Evolutionary conservation across 768 basidiomycete species (phyloP), one percentile per base, ranked within the genome.

Genomic region (Boletus speciosus): DNA sequence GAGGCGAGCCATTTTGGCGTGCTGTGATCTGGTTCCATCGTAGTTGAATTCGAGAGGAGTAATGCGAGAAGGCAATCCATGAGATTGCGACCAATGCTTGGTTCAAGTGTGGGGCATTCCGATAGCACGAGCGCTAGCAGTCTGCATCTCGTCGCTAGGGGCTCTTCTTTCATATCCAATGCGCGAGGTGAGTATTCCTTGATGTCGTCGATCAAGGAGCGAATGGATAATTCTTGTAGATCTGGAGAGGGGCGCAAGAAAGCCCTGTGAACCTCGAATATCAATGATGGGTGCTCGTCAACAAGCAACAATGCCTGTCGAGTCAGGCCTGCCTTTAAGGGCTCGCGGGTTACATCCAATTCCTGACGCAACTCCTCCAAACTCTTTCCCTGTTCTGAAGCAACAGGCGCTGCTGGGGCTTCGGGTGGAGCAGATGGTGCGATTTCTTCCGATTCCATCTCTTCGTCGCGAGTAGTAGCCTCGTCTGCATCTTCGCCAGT

Each of bases 1-100:
- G 90, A 81, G 1, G 93, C 85, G 5, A 96, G 79, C 97, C 97
- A 99, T 63, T 82, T 85, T 9, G 96, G 93, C 31, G 81, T 73
- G 19, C 64, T 68, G 48, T 81, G 81, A n/a, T 79, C 79, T 3
- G 76, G 73, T 51, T 82, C 80, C 41, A 73, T 71, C 52, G 76
- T 79, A 35, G 71, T 66, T 15, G 77, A 77, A 61, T 77, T 78
- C 11, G 88, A 84, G 21, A 83, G 73, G 31, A 93, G 74, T 14
- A 92, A 69, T 2, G 83, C 83, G 19, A 93, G 70, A 23, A 93
- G 73, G 53, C 78, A 76, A 45, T 86, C 84, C 81, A 92, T 82
- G 54, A 92, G 72, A 51, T 78, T 77, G 48, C 80, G 77, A 37
- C 84, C 75, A 41, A 81, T 77, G 51, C 75, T 68, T 49, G 77